Base-by-base conservation (phyloP, 441 rosid species). In the Pelargonium myrrhifolium region DNA sequence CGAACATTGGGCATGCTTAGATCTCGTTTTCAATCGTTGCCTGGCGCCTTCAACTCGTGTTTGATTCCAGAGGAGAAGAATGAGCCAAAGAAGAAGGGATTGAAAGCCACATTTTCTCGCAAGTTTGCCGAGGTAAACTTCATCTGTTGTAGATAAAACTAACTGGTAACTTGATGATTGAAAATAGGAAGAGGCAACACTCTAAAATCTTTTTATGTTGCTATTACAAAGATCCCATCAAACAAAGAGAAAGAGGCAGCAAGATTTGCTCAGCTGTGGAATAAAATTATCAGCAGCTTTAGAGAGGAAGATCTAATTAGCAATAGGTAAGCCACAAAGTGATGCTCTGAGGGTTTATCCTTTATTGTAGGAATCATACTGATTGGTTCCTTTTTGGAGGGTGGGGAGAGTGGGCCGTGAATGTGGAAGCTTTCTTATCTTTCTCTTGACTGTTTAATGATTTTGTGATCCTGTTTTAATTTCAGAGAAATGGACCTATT, bases 231-330 rank as follows among this genome's bases (percentile, higher is more conserved):
- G 99, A 71, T 83, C 64, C 81, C 78, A 7, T 77, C 81, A 9
- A 87, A 85, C 82, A 85, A 87, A 75, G 96, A 85, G 78, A 84
- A 85, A 78, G 96, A 78, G 67, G 93, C 96, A 71, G 93, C 97
- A 60, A 87, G 94, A 78, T 95, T 95, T 86, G 98, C 99, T 74
- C 99, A 95, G 83, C 67, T 95, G 77, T 95, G 99, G 99, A 95
- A 95, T 85, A 87, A 83, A 80, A 89, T 95, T 70, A 95, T 95
- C 66, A 86, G 87, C 70, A 95, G 98, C 76, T 95, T 95, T 65
- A 86, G 99, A 75, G 96, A 95, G 73, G 99, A 95, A 77, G 99
- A 95, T 82, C 89, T 95, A 67, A 95, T 95, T 73, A 87, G 84
- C 80, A 20, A 92, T 71, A 87, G 82, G 99, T 90, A 78, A 55